Base-by-base conservation (phyloP, 1,284 basidiomycete species). In the Inonotus hispidus region DNA sequence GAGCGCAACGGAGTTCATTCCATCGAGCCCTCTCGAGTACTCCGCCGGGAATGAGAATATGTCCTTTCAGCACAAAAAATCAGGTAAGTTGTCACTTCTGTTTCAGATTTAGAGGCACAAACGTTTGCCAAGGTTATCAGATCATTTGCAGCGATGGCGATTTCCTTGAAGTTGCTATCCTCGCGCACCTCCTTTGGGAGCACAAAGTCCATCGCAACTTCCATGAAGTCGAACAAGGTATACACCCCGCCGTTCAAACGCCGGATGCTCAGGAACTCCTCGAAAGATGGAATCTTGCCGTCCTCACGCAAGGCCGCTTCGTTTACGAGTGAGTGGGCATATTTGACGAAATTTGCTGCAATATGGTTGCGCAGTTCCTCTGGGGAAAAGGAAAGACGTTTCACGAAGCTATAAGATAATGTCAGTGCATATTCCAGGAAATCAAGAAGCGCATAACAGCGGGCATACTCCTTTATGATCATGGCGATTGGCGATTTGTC, bases 1-100 rank as follows among this genome's bases (percentile, higher is more conserved):
- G 38, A 88, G 82, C 2, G 84, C 83, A 46, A 88, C 75, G 65
- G 86, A 75, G 67, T 88, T 88, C 47, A 56, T 85, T 52, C 80
- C 80, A 13, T 75, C 77, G 60, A 82, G 81, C n/a, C 85, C 86
- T 69, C 82, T 84, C 45, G 82, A 78, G 68, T 87, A 85, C 65
- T 81, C 81, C 79, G 73, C 73, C 61, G 74, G 72, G 65, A 77
- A 79, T 6, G 77, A 78, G 67, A 77, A 78, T 19, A 77, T 66
- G 62, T 78, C 77, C 76, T 78, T 1, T 39, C 41, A 23, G n/a
- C 27, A 32, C 8, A 19, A 39, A 16, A n/a, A 47, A 27, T 25
- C 19, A 27, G 19, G 8, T 11, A 4, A 13, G 25, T 25, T n/a
- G n/a, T n/a, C 19, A 27, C 21, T 39, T 23, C 23, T 11, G 39